A percentile compares a stretch with the other conserved stretches of the same genome.
phyloP scores from a whole-genome alignment of 495 filamentous ascomycete species.

The Lophiotrema nucula region DNA sequence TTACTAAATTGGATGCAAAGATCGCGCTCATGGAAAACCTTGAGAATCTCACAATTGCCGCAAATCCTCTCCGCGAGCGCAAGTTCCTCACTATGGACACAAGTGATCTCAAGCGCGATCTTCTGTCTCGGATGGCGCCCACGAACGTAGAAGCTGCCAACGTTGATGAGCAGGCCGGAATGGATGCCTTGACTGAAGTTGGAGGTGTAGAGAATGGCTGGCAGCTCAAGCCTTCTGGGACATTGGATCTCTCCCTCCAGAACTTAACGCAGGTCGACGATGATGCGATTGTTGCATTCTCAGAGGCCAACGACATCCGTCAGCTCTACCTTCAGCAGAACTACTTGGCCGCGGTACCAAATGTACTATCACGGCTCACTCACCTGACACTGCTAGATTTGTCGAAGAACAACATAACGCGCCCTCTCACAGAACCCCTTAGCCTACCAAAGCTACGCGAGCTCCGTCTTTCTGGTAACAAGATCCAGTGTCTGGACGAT shows the following conservation, averaged over 20 bases:
- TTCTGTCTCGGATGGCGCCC: conserved; percentile 69
- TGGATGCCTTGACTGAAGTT: not conserved
- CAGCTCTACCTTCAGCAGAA: conserved; percentile 74
- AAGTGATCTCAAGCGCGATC: conserved; percentile 75
- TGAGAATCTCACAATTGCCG: conserved; percentile 67
- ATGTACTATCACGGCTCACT: conserved; percentile 62
- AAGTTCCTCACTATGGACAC: conserved; percentile 77
- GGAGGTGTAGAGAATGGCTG: conserved; percentile 15
- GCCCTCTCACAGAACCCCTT: conserved; percentile 60
- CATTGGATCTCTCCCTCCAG: conserved; percentile 46
- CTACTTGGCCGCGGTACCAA: conserved; percentile 66
- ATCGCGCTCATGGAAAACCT: conserved; percentile 80
- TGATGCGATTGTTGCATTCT: conserved; percentile 49
- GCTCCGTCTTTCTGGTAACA: conserved; percentile 69
- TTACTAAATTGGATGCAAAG: conserved; percentile 69
- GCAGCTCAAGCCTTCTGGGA: conserved; percentile 33
- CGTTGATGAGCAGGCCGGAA: not conserved
- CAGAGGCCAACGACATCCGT: conserved; percentile 47
- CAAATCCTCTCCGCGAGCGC: conserved; percentile 84
- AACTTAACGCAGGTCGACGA: conserved; percentile 46
- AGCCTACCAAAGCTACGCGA: conserved; percentile 70
- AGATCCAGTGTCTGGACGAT: conserved; percentile 62
- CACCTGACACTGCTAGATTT: conserved; percentile 74
- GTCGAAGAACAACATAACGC: conserved; percentile 72
- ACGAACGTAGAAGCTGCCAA: conserved; percentile 26